phyloP scores from a whole-genome alignment of 2,329 filamentous ascomycete genomes.

The Nakataea oryzae region DNA sequence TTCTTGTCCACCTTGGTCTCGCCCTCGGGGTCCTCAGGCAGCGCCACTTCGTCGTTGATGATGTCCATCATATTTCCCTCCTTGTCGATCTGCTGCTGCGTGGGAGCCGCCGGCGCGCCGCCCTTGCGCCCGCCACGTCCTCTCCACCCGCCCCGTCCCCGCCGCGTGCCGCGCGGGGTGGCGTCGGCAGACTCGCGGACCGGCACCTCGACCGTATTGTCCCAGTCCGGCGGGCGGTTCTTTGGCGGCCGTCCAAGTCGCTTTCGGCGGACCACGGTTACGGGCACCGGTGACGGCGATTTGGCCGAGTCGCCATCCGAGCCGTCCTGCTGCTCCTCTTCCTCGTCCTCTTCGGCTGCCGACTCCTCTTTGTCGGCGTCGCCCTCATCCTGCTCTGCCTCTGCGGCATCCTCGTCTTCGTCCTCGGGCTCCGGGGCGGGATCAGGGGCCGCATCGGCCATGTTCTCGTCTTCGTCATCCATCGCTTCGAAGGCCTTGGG shows the following conservation, averaged over 20 bases:
- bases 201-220: constrained; percentile 47
- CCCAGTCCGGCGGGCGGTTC: constrained; percentile 73
- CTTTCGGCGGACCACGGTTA: constrained; percentile 59
- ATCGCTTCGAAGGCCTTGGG: constrained; percentile 30
- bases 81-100: constrained; percentile 83
- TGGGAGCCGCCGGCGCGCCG: constrained; percentile 56
- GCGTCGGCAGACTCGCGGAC: constrained; percentile 37
- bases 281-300: constrained; percentile 45
- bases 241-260: constrained; percentile 80
- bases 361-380: constrained; percentile 28
- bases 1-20: constrained; percentile 89
- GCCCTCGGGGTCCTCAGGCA: constrained; percentile 80
- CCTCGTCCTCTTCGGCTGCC: constrained; percentile 18
- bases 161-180: constrained; percentile 41
- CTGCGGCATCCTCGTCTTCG: constrained; percentile 17
- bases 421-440: constrained; percentile 29
- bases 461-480: constrained; percentile 35
- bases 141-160: constrained; percentile 62
- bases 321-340: constrained; percentile 15
- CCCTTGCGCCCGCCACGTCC: constrained; percentile 56
- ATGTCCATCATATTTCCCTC: constrained; percentile 90
- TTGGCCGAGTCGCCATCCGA: constrained; percentile 31
- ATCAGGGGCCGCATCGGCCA: constrained; percentile 25
- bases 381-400: constrained; percentile 20
- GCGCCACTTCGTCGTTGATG: constrained; percentile 78